Conservation (phyloP, 2,329 filamentous ascomycete genomes). For the Stenocarpella maydis region DNA sequence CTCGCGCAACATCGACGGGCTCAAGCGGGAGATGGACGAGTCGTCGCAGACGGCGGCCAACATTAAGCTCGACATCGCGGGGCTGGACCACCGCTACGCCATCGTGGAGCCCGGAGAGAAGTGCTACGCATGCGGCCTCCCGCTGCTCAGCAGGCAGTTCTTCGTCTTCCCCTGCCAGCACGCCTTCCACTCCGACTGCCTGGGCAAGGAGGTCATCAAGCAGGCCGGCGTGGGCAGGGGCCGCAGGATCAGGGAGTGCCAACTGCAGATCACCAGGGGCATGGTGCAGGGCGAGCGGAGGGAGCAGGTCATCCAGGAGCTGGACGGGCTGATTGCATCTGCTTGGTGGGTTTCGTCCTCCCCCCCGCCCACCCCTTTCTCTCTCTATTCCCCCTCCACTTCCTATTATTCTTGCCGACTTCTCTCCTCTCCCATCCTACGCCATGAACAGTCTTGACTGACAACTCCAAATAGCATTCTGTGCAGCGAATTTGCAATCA, state of each 20-base stretch:
- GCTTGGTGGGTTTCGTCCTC: constrained; percentile 70
- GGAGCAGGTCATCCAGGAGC: constrained; percentile 84
- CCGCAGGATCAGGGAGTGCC: constrained; percentile 83
- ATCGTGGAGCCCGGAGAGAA: constrained; percentile 96
- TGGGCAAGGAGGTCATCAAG: constrained; percentile 86
- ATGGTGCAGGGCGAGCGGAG: constrained; percentile 74
- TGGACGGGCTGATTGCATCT: constrained; percentile 90
- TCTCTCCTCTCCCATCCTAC: not conserved
- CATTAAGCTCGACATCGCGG: constrained; percentile 88
- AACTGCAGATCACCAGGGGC: constrained; percentile 82
- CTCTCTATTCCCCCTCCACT: not conserved
- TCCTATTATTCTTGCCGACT: not conserved
- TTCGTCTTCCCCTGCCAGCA: constrained; percentile 99
- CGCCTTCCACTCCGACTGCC: constrained; percentile 94
- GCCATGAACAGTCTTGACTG: not conserved
- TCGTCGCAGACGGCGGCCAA: constrained; percentile 86
- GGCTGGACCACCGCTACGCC: constrained; percentile 87
- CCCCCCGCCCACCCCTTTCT: too few relatives aligned
- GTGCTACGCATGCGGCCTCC: constrained; percentile 88
- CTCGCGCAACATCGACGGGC: constrained; percentile 83
- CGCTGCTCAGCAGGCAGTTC: constrained; percentile 88
- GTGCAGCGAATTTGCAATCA: constrained; percentile 94
- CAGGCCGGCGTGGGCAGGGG: constrained; percentile 79
- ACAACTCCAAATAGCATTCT: constrained; percentile 71
- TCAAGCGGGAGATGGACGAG: constrained; percentile 96